Evolutionary conservation across 1,139 yeast genomes (phyloP), one percentile per base, ranked within the genome.

Genomic region (Geotrichum bryndzae): DNA sequence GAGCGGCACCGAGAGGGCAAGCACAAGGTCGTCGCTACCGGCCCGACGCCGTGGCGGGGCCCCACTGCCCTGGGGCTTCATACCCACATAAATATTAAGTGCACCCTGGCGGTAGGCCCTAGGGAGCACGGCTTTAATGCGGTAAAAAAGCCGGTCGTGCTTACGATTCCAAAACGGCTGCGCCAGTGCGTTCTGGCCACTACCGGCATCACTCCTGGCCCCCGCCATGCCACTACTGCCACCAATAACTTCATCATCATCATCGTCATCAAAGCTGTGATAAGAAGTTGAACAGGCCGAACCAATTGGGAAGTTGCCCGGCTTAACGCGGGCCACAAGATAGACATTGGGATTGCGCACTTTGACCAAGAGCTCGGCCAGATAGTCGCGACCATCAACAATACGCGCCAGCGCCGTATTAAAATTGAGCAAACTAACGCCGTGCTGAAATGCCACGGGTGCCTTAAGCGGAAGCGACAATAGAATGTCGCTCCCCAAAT

Each of bases 81-180:
- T 77, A 6, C 94, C 91, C 1, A 95, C 85, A 72, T 85, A 90
- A 31, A 91, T 80, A 67, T 87, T 88, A 58, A 91, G 77, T 15
- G 86, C 86, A 1, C 97, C 98, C 61, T 84, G 82, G 0, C 82
- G 74, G 61, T 82, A 84, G 29, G 80, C 80, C 33, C 83, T 84
- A 0, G 97, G 97, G 57, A 94, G 75, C 13, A 85, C 78, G 0
- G 96, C 96, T 73, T 94, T 94, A 63, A 94, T 79, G 60, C 90
- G 84, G 62, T 90, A 92, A 57, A 82, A 79, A 64, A 97, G 80
- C 15, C 46, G 51, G 2, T 33, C 51, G n/a, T 41, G n/a, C 56
- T 82, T 81, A 65, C 83, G 83, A 57, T 79, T 79, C 90, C 96
- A 88, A 67, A 82, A 86, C 1, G 87, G 76, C 75, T 94, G 99